phyloP scores from a whole-genome alignment of 2,329 filamentous ascomycete genomes.

The Aspergillus quadricinctus region DNA sequence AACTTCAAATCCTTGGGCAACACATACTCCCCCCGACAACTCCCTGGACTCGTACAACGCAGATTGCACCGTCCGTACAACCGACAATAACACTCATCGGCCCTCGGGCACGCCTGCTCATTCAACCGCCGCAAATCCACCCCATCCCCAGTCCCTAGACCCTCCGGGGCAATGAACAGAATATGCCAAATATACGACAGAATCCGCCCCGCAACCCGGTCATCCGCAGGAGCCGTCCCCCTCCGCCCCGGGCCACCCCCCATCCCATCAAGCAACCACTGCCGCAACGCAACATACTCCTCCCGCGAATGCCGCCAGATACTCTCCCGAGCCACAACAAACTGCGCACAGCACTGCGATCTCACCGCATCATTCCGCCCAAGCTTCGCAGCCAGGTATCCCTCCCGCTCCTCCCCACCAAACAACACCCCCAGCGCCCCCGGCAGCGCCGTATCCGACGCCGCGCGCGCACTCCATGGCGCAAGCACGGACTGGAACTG shows the following conservation, averaged over 20 bases:
- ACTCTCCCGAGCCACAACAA: constrained; percentile 47
- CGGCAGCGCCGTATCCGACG: constrained; percentile 37
- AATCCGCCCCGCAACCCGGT: constrained; percentile 43
- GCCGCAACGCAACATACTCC: constrained; percentile 50
- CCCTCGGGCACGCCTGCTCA: constrained; percentile 32
- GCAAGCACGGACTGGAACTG: constrained; percentile 34
- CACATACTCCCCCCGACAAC: constrained; percentile 38
- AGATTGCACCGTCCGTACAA: constrained; percentile 41
- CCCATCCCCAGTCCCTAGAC: constrained; percentile 7
- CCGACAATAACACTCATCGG: constrained; percentile 43
- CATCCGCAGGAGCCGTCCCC: constrained; percentile 38
- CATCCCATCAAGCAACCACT: constrained; percentile 49
- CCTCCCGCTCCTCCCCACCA: constrained; percentile 27
- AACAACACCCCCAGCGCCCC: constrained; percentile 32
- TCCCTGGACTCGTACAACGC: constrained; percentile 27
- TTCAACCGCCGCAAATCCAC: constrained; percentile 38
- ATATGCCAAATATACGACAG: constrained; percentile 50
- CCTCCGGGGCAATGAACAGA: constrained; percentile 30
- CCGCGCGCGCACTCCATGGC: constrained; percentile 42
- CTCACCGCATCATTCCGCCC: constrained; percentile 42
- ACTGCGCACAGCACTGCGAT: constrained; percentile 55
- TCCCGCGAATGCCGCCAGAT: constrained; percentile 48
- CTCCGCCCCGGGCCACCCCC: constrained; percentile 6
- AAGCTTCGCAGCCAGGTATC: constrained; percentile 29
- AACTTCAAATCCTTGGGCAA: constrained; percentile 35